Base-by-base conservation (phyloP, 805 yeast genomes). In the Candida rishiriensis region DNA sequence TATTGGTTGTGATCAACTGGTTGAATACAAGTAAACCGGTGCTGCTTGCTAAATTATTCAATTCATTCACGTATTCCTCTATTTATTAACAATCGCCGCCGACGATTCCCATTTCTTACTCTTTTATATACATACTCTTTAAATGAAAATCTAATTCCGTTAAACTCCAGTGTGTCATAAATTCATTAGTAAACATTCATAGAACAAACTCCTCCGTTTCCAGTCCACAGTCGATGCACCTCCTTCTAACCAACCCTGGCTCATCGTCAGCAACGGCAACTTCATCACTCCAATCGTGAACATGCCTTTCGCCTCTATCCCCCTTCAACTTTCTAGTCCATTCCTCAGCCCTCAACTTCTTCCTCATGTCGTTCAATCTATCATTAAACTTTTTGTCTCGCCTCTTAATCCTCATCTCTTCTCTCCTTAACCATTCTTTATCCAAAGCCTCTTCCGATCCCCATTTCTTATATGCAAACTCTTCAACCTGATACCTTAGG, bases 381-480 rank as follows among this genome's bases (percentile, higher is more conserved):
- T 75, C 75, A 51, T 85, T 81, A 62, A 87, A 93, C 62, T 81
- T 81, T 56, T 81, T 81, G 50, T 89, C 97, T 48, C 86, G 75
- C 41, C 96, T 70, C 45, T 78, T 76, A 15, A 87, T 71, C 49
- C 87, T 80, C 57, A 77, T 73, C 39, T 74, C 78, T 62, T 88
- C 96, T 29, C 99, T 68, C 41, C 88, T 65, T 52, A 87, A 85
- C 87, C 95, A 93, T 62, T 93, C 99, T n/a, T 75, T 75, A 63
- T 93, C 99, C 34, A 93, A 65, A 0, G 85, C 88, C 43, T 88
- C 96, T 10, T 83, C 76, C 1, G 95, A 84, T 1, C 93, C 95
- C 99, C 99, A 93, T 65, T 93, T 91, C 59, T 85, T 83, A 68
- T 83, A 87, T 0, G 98, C 95, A 65, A 75, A 87, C 56, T 84